These are phyloP conservation scores for Microdochium bolleyi DNA, from an alignment of 2,329 filamentous ascomycete genomes.

Conservation along the genomic window DNA sequence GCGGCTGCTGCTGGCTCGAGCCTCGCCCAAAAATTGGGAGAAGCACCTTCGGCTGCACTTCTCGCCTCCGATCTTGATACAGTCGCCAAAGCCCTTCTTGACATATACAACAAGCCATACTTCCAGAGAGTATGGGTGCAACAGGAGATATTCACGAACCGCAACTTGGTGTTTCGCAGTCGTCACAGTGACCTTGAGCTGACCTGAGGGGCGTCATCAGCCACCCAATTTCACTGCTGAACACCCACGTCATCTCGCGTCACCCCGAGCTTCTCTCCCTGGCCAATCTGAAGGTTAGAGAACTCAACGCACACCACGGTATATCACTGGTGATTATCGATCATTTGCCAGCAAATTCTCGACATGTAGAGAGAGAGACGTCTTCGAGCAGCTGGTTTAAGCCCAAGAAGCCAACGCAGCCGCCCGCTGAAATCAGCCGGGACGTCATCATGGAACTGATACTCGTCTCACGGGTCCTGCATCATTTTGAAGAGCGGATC, in stretches of 20 bases:
- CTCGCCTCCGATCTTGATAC: not conserved
- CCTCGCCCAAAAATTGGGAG: no score
- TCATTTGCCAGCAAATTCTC: no score
- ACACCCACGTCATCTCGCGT: not conserved
- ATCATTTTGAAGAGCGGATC: not conserved
- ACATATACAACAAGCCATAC: not conserved
- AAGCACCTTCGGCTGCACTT: not conserved
- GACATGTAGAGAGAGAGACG: no score
- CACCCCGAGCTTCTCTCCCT: not conserved
- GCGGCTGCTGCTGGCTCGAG: not conserved
- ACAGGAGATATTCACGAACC: not conserved
- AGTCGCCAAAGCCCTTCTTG: not conserved
- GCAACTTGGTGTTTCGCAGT: not conserved
- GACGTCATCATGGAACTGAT: not conserved
- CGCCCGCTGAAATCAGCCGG: no score
- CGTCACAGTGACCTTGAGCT: not conserved
- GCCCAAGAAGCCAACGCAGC: no score
- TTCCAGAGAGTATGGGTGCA: not conserved
- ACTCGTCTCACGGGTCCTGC: not conserved
- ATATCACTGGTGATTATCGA: no score
- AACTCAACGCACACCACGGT: no score
- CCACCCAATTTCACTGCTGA: not conserved
- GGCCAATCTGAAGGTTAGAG: no score
- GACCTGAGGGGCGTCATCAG: not conserved
- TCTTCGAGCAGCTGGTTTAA: no score